Conservation (phyloP, 108 stramenopile species). For the Conticribra weissflogii region DNA sequence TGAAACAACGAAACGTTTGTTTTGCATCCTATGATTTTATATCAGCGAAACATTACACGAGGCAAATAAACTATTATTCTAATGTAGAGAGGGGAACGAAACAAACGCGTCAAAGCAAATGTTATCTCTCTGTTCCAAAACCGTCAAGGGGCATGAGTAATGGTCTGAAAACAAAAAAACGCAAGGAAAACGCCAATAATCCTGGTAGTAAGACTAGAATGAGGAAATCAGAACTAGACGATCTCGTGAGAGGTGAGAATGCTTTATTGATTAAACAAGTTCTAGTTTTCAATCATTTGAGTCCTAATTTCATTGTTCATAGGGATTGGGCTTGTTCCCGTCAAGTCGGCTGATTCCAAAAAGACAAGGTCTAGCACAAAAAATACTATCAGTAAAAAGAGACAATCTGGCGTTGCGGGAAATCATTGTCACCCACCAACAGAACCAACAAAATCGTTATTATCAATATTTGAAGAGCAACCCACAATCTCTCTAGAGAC, state of each 20-base stretch:
- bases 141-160: neutral
- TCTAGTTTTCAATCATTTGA: neutral
- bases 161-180: neutral
- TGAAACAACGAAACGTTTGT: no score
- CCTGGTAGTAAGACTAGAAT: slow-evolving; percentile 12
- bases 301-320: neutral
- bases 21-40: no score
- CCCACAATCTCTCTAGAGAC: slow-evolving; percentile 46
- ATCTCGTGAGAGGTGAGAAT: slow-evolving; percentile 33
- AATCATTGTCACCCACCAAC: neutral
- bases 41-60: no score
- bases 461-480: neutral
- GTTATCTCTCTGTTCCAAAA: no score
- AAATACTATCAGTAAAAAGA: slow-evolving; percentile 1
- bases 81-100: no score
- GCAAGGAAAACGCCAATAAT: slow-evolving; percentile 5
- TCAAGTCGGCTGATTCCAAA: slow-evolving; percentile 3
- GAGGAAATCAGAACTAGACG: slow-evolving; percentile 37
- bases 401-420: no score
- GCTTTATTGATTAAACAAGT: neutral
- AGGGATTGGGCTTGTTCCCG: slow-evolving; percentile 32
- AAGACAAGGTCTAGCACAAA: slow-evolving; percentile 3
- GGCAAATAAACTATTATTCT: no score
- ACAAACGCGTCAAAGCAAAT: no score
- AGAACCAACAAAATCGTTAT: neutral